A percentile compares a stretch with the other conserved stretches of the same genome.
These are phyloP conservation scores for Entonaema liquescens DNA, from an alignment of 495 filamentous ascomycete species.

Conservation along the genomic window DNA sequence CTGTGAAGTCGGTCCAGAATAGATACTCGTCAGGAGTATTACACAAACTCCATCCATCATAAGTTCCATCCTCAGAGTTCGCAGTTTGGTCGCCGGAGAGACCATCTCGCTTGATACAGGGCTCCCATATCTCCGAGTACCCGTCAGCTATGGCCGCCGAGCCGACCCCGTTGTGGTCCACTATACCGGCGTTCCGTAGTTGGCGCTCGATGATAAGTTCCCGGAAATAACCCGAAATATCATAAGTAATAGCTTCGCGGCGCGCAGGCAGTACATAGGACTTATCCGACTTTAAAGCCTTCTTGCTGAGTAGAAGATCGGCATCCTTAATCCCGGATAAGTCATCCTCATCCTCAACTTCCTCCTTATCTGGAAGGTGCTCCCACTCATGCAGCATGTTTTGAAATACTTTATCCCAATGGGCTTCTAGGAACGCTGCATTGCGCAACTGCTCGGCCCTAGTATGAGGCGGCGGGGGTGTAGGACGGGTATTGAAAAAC, in stretches of 20 bases:
- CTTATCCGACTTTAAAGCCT: conserved; percentile 5
- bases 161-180: conserved; percentile 46
- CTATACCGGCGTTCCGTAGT: conserved; percentile 41
- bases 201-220: conserved; percentile 48
- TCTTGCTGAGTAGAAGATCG: conserved; percentile 26
- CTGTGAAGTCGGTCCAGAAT: conserved; percentile 49
- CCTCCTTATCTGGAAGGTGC: conserved; percentile 33
- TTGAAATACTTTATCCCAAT: conserved; percentile 47
- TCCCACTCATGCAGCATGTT: conserved; percentile 43
- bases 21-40: conserved; percentile 43
- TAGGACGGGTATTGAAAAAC: conserved; percentile 44
- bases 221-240: conserved; percentile 41
- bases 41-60: conserved; percentile 32
- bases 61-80: background rate
- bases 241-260: conserved; percentile 45
- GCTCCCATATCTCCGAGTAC: conserved; percentile 44
- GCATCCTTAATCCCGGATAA: conserved; percentile 29
- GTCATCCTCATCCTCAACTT: conserved; percentile 8
- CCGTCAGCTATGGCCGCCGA: conserved; percentile 25
- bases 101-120: conserved; percentile 34
- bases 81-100: background rate
- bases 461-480: conserved; percentile 41
- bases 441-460: conserved; percentile 50
- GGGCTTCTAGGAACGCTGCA: conserved; percentile 43
- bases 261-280: conserved; percentile 20